Evolutionary conservation across 2,329 filamentous ascomycete genomes (phyloP), one percentile per base, ranked within the genome.

Genomic region (Alternaria solani): DNA sequence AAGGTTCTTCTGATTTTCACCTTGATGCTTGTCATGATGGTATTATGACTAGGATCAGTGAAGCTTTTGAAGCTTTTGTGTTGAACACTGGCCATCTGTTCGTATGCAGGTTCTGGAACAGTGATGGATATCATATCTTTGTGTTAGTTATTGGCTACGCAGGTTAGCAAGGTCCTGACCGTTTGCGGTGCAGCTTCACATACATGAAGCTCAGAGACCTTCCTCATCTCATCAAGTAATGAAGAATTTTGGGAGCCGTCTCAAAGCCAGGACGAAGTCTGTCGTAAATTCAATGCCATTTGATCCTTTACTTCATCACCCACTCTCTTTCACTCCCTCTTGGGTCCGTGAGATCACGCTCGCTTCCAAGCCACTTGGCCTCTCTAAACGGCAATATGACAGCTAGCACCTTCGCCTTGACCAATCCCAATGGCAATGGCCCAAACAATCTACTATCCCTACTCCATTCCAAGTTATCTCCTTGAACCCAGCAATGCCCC

Each of bases 401-500:
- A 57, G 68, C 64, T 85, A 94, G 80, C 2, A 95, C 89, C 76
- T 96, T 98, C 47, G 93, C 93, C 70, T 86, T 89, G 44, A 99
- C 87, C 64, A 99, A 81, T 2, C 88, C 94, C 73, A 99, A 81
- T 0, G 95, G 95, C 28, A 99, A 77, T 0, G 95, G 93, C 0
- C 95, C 95, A 80, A 91, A 97, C 41, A 89, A 83, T 63, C 95
- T 88, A 43, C 93, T 97, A 81, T 99, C 95, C 65, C 92, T 84
- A 25, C 93, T 97, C 71, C 87, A 90, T 3, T 88, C 84, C 62
- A 97, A 75, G 78, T 98, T 98, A 78, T 99, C 95, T 3, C 95
- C 95, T 3, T 89, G 87, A 7, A 97, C 82, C 88, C 93, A 98
- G 72, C 93, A 96, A 82, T 99, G 95, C 1, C 95, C 95, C 73